Evolutionary conservation across 2,329 filamentous ascomycete genomes (phyloP).

Genomic region (Paecilomyces niveus): DNA sequence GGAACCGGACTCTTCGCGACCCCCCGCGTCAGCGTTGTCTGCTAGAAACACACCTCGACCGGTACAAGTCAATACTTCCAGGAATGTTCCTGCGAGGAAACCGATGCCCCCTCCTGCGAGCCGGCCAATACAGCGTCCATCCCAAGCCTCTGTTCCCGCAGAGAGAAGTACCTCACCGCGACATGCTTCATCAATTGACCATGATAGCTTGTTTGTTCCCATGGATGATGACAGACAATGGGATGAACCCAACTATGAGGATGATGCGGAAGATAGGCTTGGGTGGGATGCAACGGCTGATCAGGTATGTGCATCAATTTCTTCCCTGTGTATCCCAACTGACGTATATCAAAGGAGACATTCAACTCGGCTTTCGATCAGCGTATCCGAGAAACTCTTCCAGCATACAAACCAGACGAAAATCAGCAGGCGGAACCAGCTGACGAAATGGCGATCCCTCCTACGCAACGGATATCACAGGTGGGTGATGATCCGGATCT

Average conservation of each 20-base stretch:
- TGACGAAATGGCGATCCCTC: conserved; percentile 35
- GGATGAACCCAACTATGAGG: conserved; percentile 51
- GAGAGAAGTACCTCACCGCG: conserved; percentile 9
- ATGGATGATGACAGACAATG: conserved; percentile 54
- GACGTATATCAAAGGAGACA: conserved; percentile 17
- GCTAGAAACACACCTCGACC: conserved; percentile 31
- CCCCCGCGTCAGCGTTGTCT: conserved; percentile 31
- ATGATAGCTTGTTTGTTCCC: conserved; percentile 56
- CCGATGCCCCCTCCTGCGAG: conserved; percentile 25
- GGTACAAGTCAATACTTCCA: conserved; percentile 14
- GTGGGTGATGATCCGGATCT: conserved; percentile 18
- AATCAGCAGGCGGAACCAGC: conserved; percentile 11
- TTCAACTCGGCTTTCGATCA: conserved; percentile 20
- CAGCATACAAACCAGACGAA: conserved; percentile 15
- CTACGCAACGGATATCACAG: conserved; percentile 44
- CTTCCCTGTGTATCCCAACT: background rate
- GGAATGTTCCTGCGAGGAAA: conserved; percentile 8
- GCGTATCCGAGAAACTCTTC: conserved; percentile 24
- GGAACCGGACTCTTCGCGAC: conserved; percentile 33
- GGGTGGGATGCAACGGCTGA: conserved; percentile 55
- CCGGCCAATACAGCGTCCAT: conserved; percentile 25
- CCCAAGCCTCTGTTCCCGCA: conserved; percentile 20
- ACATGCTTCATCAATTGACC: conserved; percentile 25
- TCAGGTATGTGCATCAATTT: conserved; percentile 25
- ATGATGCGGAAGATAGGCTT: conserved; percentile 52